Base-by-base conservation (phyloP, 495 filamentous ascomycete species). In the Penicillium riverlandense region DNA sequence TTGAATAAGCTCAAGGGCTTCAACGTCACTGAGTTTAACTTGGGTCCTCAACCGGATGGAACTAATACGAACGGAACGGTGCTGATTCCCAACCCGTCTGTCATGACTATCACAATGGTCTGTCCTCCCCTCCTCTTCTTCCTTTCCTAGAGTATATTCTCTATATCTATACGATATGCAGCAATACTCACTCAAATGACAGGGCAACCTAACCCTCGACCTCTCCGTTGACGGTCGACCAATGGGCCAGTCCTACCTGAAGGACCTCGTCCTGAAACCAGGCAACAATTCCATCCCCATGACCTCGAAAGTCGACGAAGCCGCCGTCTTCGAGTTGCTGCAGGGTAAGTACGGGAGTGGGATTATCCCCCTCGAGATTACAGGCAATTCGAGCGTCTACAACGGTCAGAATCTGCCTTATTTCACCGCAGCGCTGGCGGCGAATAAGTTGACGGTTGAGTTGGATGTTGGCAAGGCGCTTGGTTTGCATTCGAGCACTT, bases 71-170 rank as follows among this genome's bases (percentile, higher is more conserved):
- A 73, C 29, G 86, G 78, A 51, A 74, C 65, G 4, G 74, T 78
- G 31, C 66, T 54, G 41, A 85, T 91, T 32, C 85, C 86, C 44
- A 91, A 91, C 56, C 77, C 75, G 6, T 81, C 84, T 4, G 61
- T 80, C 40, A 66, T 87, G 60, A 78, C 77, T 6, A 65, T 90
- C 37, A 59, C 69, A 13, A 71, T 88, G 61, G 83, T 85, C 70
- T 50, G 49, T 30, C 9, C 11, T 14, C 6, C 38, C 11, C 30
- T 34, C 12, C n/a, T 33, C 11, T 37, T 16, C 35, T 14, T 37
- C 15, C 35, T 29, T 41, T 29, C 40, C 35, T 38, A n/a, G 11
- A 37, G 30, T 12, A 35, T 43, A 50, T 55, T 45, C 22, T 22
- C 22, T 22, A 6, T 22, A 3, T 22, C 22, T 22, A 22, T 22